Base-by-base conservation (phyloP, 192 early-diverging fungal species). In the Coemansia sp. region DNA sequence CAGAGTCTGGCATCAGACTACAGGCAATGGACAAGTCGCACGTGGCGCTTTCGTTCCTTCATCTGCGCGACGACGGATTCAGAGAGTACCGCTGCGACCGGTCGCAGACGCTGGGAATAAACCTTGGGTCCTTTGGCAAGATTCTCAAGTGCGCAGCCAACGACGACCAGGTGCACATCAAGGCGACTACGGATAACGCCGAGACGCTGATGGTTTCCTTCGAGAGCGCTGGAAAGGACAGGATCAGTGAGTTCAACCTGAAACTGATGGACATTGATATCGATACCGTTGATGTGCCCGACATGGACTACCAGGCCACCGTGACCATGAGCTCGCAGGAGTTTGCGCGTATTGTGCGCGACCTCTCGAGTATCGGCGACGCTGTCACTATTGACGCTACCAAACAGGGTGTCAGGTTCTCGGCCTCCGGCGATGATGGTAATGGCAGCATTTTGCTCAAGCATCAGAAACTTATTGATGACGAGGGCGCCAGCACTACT, bases 21-120 rank as follows among this genome's bases (percentile, higher is more conserved):
- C 97, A 99, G 86, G 94, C 97, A 63, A 99, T 99, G 97, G 96
- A 98, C 84, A 95, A 92, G 86, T 92, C 97, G 32, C 97, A 98
- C 79, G 92, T 98, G n/a, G 94, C 95, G 13, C 86, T 98, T 19
- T 94, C 95, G 15, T 85, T 93, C 40, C 87, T 98, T 52, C 80
- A 95, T 62, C 85, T 97, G 55, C 87, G 91, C 61, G 76, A 89
- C 16, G 87, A 90, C 46, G 94, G 93, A 10, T 94, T 94, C 72
- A 90, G 91, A 71, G 90, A 91, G 55, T 93, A 92, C 84, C 87
- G 91, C 66, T 97, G 95, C 80, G 97, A 98, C 83, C 87, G 94
- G 71, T 90, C 90, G 76, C 83, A 94, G 61, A 88, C 91, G 61
- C 86, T 99, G 59, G 97, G 97, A 66, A 88, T 99, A 74, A 94